Base-by-base conservation (phyloP, 179 eudicot species). In the Gypsophila paniculata region DNA sequence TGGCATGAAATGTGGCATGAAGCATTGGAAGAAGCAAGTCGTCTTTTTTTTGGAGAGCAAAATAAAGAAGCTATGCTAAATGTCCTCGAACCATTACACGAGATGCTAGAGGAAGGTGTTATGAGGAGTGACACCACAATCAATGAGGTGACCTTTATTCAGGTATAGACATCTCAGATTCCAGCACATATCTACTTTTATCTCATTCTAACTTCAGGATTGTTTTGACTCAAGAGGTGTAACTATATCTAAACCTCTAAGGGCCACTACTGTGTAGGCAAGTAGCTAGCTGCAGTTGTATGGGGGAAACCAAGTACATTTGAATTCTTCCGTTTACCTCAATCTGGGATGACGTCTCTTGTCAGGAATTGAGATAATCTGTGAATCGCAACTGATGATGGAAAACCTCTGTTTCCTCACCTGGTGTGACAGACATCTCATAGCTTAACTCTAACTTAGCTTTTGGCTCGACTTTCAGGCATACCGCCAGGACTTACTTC, bases 1-100 rank as follows among this genome's bases (percentile, higher is more conserved):
- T 95, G 97, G 99, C 98, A 87, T 83, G 99, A 95, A 80, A 82
- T 81, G 93, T 95, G 99, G 98, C 99, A 95, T 80, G 99, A 95
- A 76, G 98, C 87, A 66, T 75, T 95, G 73, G 99, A 95, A 87
- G 97, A 95, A 85, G 96, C 99, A 38, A 95, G 99, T 69, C 99
- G 98, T 78, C 85, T 90, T 48, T 95, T 82, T 80, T 95, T 92
- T 77, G 99, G 98, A 44, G 99, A 95, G 77, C 95, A 85, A 61
- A 95, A 92, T 65, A 83, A 86, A 71, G 97, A 90, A 69, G 98
- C 96, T 34, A 95, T 95, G 99, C 77, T 95, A 10, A 92, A 90
- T 80, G 96, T 89, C 73, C 90, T 95, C 69, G 99, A 95, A 77
- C 99, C 99, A 65, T 80, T 92, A 72, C 99, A 95, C 80, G 91